phyloP scores from a whole-genome alignment of 2,329 filamentous ascomycete genomes.

The Monilinia fructicola region DNA sequence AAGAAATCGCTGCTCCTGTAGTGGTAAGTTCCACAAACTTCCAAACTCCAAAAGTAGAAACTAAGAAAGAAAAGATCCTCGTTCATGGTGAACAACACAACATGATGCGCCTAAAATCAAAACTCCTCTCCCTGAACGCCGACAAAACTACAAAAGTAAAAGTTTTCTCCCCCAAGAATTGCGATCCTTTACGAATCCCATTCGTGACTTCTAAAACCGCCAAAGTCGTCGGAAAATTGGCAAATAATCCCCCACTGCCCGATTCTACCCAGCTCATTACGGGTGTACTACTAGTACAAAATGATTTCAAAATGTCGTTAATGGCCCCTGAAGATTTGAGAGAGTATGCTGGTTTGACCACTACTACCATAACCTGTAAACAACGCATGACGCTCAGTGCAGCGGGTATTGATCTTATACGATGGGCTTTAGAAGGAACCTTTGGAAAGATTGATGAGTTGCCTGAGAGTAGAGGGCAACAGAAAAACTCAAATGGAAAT shows the following conservation, averaged over 20 bases:
- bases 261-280: constrained; percentile 65
- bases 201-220: constrained; percentile 95
- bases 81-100: constrained; percentile 97
- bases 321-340: constrained; percentile 96
- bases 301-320: constrained; percentile 93
- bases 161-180: constrained; percentile 91
- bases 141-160: constrained; percentile 77
- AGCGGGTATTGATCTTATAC: constrained; percentile 85
- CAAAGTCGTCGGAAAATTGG: constrained; percentile 93
- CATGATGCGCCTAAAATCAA: constrained; percentile 96
- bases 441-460: constrained; percentile 82
- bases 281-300: constrained; percentile 91
- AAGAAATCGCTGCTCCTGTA: constrained; percentile 86
- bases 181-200: constrained; percentile 89
- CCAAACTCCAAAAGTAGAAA: background rate
- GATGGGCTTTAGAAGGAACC: constrained; percentile 90
- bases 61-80: constrained; percentile 64
- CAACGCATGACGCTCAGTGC: constrained; percentile 86
- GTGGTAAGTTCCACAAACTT: constrained; percentile 64
- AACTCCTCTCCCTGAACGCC: constrained; percentile 87
- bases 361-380: constrained; percentile 89
- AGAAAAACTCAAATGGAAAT: constrained; percentile 44
- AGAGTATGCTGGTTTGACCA: constrained; percentile 95
- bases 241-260: constrained; percentile 65
- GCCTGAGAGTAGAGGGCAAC: constrained; percentile 37